phyloP scores from a whole-genome alignment of 2,329 filamentous ascomycete genomes.

The Aspergillus novoparasiticus region DNA sequence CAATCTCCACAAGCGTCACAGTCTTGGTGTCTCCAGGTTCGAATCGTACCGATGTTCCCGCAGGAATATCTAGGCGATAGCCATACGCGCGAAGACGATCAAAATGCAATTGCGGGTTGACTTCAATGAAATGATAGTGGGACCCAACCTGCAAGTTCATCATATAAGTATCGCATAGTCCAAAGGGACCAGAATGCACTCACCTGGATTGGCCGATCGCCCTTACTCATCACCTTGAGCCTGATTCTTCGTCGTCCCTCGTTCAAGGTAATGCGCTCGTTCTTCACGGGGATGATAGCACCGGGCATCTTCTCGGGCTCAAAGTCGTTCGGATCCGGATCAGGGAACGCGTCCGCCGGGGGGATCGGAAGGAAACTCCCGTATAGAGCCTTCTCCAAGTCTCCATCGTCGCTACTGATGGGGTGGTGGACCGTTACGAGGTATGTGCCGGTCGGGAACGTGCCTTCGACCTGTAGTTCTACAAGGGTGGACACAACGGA shows the following conservation, averaged over 20 bases:
- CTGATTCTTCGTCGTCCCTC: constrained; percentile 71
- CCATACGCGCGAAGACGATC: constrained; percentile 82
- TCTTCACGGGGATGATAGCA: constrained; percentile 72
- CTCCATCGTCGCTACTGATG: constrained; percentile 80
- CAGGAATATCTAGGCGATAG: constrained; percentile 83
- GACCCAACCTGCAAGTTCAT: constrained; percentile 65
- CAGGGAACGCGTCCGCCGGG: constrained; percentile 66
- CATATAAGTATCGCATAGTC: not conserved
- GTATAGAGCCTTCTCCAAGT: constrained; percentile 84
- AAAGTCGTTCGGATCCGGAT: constrained; percentile 67
- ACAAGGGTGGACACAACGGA: constrained; percentile 76
- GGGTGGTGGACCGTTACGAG: constrained; percentile 93
- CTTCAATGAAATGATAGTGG: constrained; percentile 95
- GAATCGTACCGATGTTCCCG: constrained; percentile 89
- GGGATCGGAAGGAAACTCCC: constrained; percentile 88
- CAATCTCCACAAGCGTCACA: constrained; percentile 86
- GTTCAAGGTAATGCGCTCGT: constrained; percentile 69
- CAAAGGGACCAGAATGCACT: constrained; percentile 13
- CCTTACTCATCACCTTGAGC: constrained; percentile 79
- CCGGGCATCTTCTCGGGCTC: constrained; percentile 72
- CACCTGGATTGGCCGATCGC: constrained; percentile 88
- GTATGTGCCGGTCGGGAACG: constrained; percentile 87
- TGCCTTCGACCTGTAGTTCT: constrained; percentile 92
- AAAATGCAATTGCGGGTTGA: constrained; percentile 87
- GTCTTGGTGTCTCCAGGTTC: constrained; percentile 93